These are phyloP conservation scores for Fusarium devonianum DNA, from an alignment of 2,329 filamentous ascomycete species.

Conservation along the genomic window DNA sequence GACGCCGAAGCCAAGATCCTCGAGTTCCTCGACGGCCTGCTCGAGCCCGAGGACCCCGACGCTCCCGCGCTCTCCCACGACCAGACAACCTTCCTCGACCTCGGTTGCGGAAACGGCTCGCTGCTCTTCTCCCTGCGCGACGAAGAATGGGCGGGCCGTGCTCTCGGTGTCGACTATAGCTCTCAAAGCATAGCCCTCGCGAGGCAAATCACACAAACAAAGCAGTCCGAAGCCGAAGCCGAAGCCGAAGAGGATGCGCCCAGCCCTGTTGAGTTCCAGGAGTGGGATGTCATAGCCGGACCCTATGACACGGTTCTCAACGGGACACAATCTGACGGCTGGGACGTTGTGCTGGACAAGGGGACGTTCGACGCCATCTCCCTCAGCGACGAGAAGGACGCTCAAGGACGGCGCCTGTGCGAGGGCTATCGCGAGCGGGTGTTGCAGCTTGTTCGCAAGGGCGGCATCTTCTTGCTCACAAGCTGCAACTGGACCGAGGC, in stretches of 20 bases:
- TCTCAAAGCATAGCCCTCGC: slow-evolving; percentile 77
- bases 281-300: slow-evolving; percentile 70
- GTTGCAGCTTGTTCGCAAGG: slow-evolving; percentile 70
- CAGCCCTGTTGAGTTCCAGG: slow-evolving; percentile 52
- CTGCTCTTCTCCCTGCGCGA: slow-evolving; percentile 83
- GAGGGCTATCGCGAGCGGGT: slow-evolving; percentile 79
- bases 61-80: slow-evolving; percentile 35
- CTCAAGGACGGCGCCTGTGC: slow-evolving; percentile 66
- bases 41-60: slow-evolving; percentile 38
- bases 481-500: slow-evolving; percentile 98
- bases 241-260: slow-evolving; percentile 32
- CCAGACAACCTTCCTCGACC: slow-evolving; percentile 74
- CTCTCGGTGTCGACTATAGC: slow-evolving; percentile 92
- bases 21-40: slow-evolving; percentile 63
- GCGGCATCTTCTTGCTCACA: slow-evolving; percentile 82
- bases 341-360: slow-evolving; percentile 95
- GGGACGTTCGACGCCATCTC: slow-evolving; percentile 97
- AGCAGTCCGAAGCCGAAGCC: slow-evolving; percentile 26
- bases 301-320: slow-evolving; percentile 46
- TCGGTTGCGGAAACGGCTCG: slow-evolving; percentile 94
- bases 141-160: slow-evolving; percentile 66
- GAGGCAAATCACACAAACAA: slow-evolving; percentile 60
- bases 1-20: slow-evolving; percentile 85
- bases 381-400: slow-evolving; percentile 66
- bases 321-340: slow-evolving; percentile 58